Percentiles rank a stretch among this genome's conserved stretches.
phyloP scores from a whole-genome alignment of 352 stramenopile genomes.

The Phytophthora melonis region DNA sequence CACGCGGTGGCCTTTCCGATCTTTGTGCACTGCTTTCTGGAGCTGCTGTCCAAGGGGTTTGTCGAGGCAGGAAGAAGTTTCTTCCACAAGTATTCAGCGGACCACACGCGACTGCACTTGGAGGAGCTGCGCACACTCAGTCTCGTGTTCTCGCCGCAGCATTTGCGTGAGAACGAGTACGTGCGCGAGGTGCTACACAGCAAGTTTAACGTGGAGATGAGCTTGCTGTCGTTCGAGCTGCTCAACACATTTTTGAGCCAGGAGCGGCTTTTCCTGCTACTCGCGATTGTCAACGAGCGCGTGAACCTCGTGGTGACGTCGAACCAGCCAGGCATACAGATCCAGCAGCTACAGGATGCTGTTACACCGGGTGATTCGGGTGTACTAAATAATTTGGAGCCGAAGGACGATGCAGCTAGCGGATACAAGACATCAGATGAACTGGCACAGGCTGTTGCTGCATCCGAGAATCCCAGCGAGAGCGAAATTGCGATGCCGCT shows the following conservation, averaged over 20 bases:
- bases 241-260: slow-evolving; percentile 84
- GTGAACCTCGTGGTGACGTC: slow-evolving; percentile 78
- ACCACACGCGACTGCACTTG: slow-evolving; percentile 78
- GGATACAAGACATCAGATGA: slow-evolving; percentile 68
- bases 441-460: slow-evolving; percentile 59
- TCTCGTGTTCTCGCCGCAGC: slow-evolving; percentile 68
- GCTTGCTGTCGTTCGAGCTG: slow-evolving; percentile 85
- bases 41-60: slow-evolving; percentile 78
- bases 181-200: slow-evolving; percentile 77
- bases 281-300: slow-evolving; percentile 83
- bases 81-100: slow-evolving; percentile 62
- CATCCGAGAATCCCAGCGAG: slow-evolving; percentile 65
- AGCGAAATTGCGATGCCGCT: slow-evolving; percentile 73
- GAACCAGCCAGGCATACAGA: slow-evolving; percentile 75
- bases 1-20: slow-evolving; percentile 81
- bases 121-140: slow-evolving; percentile 73
- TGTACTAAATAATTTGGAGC: slow-evolving; percentile 55
- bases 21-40: slow-evolving; percentile 87
- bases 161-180: slow-evolving; percentile 81
- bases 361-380: slow-evolving; percentile 17
- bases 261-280: slow-evolving; percentile 76
- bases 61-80: slow-evolving; percentile 60
- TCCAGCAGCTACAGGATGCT: slow-evolving; percentile 71
- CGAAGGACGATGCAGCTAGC: slow-evolving; percentile 39
- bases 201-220: slow-evolving; percentile 89